Percentiles rank a stretch among this genome's conserved stretches.
Conservation (phyloP, 805 yeast genomes). For the Starmerella davenportii region DNA sequence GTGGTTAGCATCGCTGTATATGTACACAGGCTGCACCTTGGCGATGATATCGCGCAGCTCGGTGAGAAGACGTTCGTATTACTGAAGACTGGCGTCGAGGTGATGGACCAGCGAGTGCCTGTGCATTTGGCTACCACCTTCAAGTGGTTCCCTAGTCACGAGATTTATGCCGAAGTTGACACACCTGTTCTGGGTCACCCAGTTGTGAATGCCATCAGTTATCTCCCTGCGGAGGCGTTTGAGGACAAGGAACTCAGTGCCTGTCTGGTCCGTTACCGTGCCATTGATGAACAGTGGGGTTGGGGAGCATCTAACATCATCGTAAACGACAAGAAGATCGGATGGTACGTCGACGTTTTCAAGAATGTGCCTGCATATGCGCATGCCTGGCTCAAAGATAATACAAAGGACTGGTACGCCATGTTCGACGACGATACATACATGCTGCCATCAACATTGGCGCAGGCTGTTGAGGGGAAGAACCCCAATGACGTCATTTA, state of each 20-base stretch:
- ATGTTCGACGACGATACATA: slow-evolving; percentile 24
- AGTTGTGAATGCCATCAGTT: slow-evolving; percentile 21
- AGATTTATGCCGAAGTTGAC: slow-evolving; percentile 22
- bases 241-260: slow-evolving; percentile 10
- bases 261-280: slow-evolving; percentile 18
- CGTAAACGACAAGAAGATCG: slow-evolving; percentile 10
- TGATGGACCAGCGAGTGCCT: slow-evolving; percentile 23
- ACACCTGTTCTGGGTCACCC: slow-evolving; percentile 21
- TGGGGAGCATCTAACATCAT: slow-evolving; percentile 12
- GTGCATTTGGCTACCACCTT: slow-evolving; percentile 23
- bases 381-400: slow-evolving; percentile 20
- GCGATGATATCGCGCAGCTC: background rate
- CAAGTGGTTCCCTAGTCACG: slow-evolving; percentile 21
- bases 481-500: slow-evolving; percentile 20
- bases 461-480: slow-evolving; percentile 12
- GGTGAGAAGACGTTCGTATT: slow-evolving; percentile 19
- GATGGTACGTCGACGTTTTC: slow-evolving; percentile 24
- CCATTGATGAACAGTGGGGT: slow-evolving; percentile 16
- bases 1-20: background rate
- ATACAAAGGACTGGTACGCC: slow-evolving; percentile 23
- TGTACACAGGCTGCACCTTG: background rate
- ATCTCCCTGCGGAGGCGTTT: slow-evolving; percentile 12
- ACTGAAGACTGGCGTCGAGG: slow-evolving; percentile 24
- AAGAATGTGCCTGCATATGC: slow-evolving; percentile 25
- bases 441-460: slow-evolving; percentile 19